These are phyloP conservation scores for Cercospora sesami DNA, from an alignment of 2,329 filamentous ascomycete genomes.

Conservation along the genomic window DNA sequence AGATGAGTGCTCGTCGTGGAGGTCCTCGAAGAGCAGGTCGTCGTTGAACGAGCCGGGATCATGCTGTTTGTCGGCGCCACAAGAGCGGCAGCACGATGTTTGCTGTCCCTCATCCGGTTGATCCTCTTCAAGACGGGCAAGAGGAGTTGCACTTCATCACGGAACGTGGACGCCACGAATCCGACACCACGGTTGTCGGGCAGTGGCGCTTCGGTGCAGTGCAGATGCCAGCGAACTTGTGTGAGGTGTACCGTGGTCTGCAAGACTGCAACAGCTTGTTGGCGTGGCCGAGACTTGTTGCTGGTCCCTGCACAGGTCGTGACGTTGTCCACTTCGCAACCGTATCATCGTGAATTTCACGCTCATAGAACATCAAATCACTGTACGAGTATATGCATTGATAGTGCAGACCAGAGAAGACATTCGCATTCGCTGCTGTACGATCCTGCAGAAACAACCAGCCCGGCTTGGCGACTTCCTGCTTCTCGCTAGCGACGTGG, in stretches of 20 bases:
- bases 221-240: background rate
- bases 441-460: background rate
- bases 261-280: background rate
- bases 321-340: background rate
- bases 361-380: background rate
- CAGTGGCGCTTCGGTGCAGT: background rate
- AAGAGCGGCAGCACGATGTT: background rate
- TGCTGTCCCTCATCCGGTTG: background rate
- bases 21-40: background rate
- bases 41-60: background rate
- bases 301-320: background rate
- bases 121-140: background rate
- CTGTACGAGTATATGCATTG: background rate
- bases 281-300: background rate
- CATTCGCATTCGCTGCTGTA: background rate
- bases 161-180: background rate
- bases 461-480: background rate
- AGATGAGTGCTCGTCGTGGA: background rate
- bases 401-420: background rate
- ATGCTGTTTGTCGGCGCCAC: constrained; percentile 6
- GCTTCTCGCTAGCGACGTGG: background rate
- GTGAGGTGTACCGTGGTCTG: background rate
- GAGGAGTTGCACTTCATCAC: background rate
- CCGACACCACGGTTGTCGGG: background rate
- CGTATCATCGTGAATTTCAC: background rate